Evolutionary conservation across 2,329 filamentous ascomycete genomes (phyloP).

Genomic region (Alternaria longipes): DNA sequence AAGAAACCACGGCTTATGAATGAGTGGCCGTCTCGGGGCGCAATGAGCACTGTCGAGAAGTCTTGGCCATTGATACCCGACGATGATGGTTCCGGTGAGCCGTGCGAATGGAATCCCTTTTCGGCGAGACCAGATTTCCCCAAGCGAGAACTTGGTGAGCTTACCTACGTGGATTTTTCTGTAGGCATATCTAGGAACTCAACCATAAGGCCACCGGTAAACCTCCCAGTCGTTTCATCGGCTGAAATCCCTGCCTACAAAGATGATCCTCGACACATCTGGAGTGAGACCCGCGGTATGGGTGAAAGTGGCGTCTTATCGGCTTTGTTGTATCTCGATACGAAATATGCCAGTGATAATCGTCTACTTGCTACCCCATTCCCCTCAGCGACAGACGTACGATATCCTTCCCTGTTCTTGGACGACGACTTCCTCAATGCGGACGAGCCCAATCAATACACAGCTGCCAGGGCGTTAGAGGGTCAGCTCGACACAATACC

Average conservation of each 20-base stretch:
- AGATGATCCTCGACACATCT: constrained; percentile 14
- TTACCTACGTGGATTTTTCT: constrained; percentile 39
- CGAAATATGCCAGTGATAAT: constrained; percentile 21
- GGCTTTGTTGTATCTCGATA: constrained; percentile 46
- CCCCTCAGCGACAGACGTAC: constrained; percentile 23
- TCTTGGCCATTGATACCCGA: constrained; percentile 31
- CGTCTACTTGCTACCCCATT: constrained; percentile 41
- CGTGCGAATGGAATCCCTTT: constrained; percentile 41
- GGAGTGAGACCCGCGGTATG: constrained; percentile 23
- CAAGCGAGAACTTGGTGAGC: constrained; percentile 17
- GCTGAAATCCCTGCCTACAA: constrained; percentile 15
- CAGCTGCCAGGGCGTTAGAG: constrained; percentile 12
- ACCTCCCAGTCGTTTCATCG: not conserved
- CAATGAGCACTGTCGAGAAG: not conserved
- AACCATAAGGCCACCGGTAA: not conserved
- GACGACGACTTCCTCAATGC: constrained; percentile 43
- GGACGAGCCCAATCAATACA: constrained; percentile 11
- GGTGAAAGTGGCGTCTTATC: constrained; percentile 47
- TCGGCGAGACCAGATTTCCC: constrained; percentile 19
- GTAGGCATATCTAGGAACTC: not conserved
- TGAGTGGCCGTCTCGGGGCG: not conserved
- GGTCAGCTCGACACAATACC: constrained; percentile 30
- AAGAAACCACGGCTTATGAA: not conserved
- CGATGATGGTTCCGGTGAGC: constrained; percentile 19
- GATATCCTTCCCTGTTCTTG: constrained; percentile 49